These are phyloP conservation scores for Sarocladiaceae sp. DNA, from an alignment of 2,329 filamentous ascomycete species.

Conservation along the genomic window DNA sequence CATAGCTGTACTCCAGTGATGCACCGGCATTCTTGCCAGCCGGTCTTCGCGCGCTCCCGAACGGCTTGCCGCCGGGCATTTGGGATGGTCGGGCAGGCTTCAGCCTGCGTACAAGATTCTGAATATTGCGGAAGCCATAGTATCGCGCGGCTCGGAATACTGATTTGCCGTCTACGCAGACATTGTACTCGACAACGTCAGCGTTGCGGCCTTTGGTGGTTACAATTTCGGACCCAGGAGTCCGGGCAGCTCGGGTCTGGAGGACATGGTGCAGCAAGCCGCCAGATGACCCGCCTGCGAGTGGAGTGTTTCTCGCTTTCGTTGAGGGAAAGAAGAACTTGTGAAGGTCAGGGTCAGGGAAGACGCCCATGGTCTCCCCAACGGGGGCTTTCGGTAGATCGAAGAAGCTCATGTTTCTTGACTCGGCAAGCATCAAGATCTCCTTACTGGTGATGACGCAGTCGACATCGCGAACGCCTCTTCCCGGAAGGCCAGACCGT, in stretches of 20 bases:
- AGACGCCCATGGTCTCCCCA: constrained; percentile 28
- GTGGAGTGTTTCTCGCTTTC: constrained; percentile 37
- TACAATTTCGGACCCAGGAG: constrained; percentile 69
- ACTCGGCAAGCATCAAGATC: constrained; percentile 81
- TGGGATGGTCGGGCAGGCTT: constrained; percentile 76
- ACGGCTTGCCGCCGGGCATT: constrained; percentile 70
- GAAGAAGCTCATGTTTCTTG: constrained; percentile 74
- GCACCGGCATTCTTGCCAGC: constrained; percentile 33
- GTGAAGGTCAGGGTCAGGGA: constrained; percentile 69
- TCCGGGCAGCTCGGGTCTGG: constrained; percentile 63
- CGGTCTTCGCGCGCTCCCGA: constrained; percentile 50
- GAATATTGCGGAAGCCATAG: constrained; percentile 97
- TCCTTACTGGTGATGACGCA: constrained; percentile 98
- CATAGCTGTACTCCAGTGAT: constrained; percentile 74
- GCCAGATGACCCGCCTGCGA: constrained; percentile 73
- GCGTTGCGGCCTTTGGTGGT: constrained; percentile 76
- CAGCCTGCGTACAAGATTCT: constrained; percentile 89
- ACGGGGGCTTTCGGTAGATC: constrained; percentile 53
- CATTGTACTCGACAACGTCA: constrained; percentile 82
- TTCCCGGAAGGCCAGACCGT: constrained; percentile 40
- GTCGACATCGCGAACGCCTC: constrained; percentile 80
- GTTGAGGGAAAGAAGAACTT: constrained; percentile 67
- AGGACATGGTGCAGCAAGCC: constrained; percentile 87
- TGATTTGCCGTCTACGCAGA: constrained; percentile 53
- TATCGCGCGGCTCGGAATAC: constrained; percentile 82